Base-by-base conservation (phyloP, 345 rosid genomes). In the Lepidium aucheri region DNA sequence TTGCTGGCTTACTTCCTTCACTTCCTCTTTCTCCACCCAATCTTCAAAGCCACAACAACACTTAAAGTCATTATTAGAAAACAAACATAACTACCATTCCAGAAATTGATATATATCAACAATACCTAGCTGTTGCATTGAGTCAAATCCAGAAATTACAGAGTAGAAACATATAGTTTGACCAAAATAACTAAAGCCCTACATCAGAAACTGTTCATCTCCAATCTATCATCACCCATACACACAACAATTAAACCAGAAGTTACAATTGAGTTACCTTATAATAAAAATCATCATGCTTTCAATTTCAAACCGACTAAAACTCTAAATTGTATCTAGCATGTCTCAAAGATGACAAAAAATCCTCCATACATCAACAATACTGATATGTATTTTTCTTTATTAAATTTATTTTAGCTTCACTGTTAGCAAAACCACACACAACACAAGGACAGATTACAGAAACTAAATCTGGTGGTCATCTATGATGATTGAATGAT, bases 11-110 rank as follows among this genome's bases (percentile, higher is more conserved):
- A 80, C 80, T 14, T 90, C 91, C 24, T 83, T 82, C 18, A 71
- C 85, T 74, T 85, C 97, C 74, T 83, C 91, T 74, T 82, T 84
- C 34, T 72, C 92, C 38, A 80, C 84, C 96, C 96, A 85, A 61
- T 83, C 94, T 87, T 78, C 49, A 72, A 55, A 49, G 1, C 3
- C 18, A 32, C 57, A 30, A 53, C 33, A 4, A n/a, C n/a, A n/a
- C n/a, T n/a, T n/a, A n/a, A n/a, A 10, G 26, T 12, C 34, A 26
- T 28, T 6, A 12, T 28, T 35, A 50, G 16, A 50, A 8, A 28
- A 50, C 16, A 18, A 55, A 34, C 43, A 28, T 7, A 28, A 55
- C 43, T 33, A 53, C n/a, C 10, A 53, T 32, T 53, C 20, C 26
- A 17, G 6, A 45, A 41, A 14, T 6, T 41, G n/a, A 6, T n/a